Evolutionary conservation across 208 protist genomes (phyloP), one percentile per base, ranked within the genome.

Genomic region (Crithidia mellificae): DNA sequence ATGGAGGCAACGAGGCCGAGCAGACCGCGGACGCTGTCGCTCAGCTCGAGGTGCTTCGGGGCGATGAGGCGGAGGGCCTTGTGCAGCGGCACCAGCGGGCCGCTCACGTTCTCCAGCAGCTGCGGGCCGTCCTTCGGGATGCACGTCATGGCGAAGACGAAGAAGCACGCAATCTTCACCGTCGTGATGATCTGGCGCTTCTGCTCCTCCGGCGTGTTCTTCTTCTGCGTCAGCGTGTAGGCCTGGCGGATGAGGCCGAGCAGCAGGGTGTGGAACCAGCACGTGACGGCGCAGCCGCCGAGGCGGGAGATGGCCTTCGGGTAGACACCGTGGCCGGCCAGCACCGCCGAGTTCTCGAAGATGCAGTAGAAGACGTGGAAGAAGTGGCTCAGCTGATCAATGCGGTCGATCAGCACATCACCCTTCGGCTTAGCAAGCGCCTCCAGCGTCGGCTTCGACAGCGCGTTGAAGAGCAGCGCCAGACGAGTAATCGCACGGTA

Each of bases 401-500:
- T 46, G 50, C 84, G 87, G 56, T 83, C 82, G 17, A 80, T 59
- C 50, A 91, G 29, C 17, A 77, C 57, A 52, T 90, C 85, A 36
- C 76, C 84, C 68, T 86, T 74, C 17, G 81, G 74, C 63, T 87
- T 88, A 43, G 77, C 38, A 27, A 91, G 76, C 36, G 70, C 69
- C 58, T 79, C 73, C 49, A 93, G 68, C 30, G 83, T 92, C 34
- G 58, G 66, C 56, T 81, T 80, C 22, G 87, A 83, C 39, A 92
- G 73, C 53, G 87, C 88, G 62, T 88, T 81, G 54, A 87, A 64
- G 55, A 93, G 78, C n/a, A 92, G 83, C 12, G 80, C 77, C 43
- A 93, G 84, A 90, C 90, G 90, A 19, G 87, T 93, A 41, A 96
- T 80, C 56, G 90, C 88, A 77, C 90, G 90, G 77, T 93, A 93